Base-by-base conservation (phyloP, 1,284 basidiomycete genomes). In the Ceratobasidium sp. region DNA sequence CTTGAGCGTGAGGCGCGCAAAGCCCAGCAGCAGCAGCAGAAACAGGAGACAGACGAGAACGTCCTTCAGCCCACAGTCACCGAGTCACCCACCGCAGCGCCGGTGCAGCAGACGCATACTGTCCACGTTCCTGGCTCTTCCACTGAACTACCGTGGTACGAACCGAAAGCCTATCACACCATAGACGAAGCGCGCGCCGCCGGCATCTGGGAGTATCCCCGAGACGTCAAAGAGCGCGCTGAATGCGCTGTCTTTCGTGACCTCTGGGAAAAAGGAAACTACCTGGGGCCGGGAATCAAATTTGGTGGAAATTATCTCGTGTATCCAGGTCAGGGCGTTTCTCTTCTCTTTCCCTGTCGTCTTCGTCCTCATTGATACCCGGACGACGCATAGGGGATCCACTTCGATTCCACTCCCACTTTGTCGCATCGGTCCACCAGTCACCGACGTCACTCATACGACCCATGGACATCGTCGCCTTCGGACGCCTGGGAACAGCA, bases 261-360 rank as follows among this genome's bases (percentile, higher is more conserved):
- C 74, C 81, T 98, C 18, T 93, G 92, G 89, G 86, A 89, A 75
- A 87, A 91, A 81, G 93, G 92, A 1, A 90, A 91, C 80, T 97
- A 88, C 79, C 87, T 97, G 86, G 94, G 94, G 57, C 88, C 88
- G 0, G 96, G 95, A 0, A 89, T 96, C 78, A 92, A 92, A 78
- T 99, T 99, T 79, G 98, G 98, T 7, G 96, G 96, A 0, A 94
- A 98, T 78, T 98, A 95, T 81, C 83, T 98, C 49, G 92, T 98
- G 0, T 99, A 99, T 82, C 98, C 98, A 64, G 95, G 94, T 94
- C 18, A 8, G 54, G 18, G 77, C 63, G 88, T 82, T 61, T 18
- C 21, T 73, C 44, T 28, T 74, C 47, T 72, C 47, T 62, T 61
- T 55, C 43, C 54, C n/a, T 44, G 8, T 49, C 23, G 50, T 23